Base-by-base conservation (phyloP, 495 filamentous ascomycete genomes). In the Tuber umbilicatum region DNA sequence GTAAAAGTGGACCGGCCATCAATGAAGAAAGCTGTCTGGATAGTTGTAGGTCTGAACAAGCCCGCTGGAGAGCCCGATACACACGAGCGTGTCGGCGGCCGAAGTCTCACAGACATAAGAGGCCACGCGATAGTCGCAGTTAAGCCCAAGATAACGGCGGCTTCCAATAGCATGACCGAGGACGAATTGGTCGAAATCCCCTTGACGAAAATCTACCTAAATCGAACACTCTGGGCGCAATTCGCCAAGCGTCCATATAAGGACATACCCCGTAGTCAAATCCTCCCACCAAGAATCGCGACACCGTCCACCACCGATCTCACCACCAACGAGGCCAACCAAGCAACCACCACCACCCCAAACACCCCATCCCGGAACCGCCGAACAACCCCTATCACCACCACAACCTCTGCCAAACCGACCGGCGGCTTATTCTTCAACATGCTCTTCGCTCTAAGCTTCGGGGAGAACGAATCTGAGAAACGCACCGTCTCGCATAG, bases 401-500 rank as follows among this genome's bases (percentile, higher is more conserved):
- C 70, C 35, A 27, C n/a, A n/a, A 38, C n/a, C 16, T 37, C 55
- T 16, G 21, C 55, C 12, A 69, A 64, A 37, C 37, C 76, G 42
- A 69, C 69, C 35, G 69, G 64, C 2, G 76, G 79, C 21, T 21
- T 81, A 16, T 81, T 81, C 37, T 67, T 71, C 12, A 73, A 73
- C n/a, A 82, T 82, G 81, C 68, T 82, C 2, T 82, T 82, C 68
- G 73, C 75, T 0, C 70, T 82, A n/a, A 72, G 70, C 27, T 82
- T 80, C 40, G 78, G 80, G 21, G 72, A 74, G 6, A 75, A 81
- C 27, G 80, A 82, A n/a, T 69, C 55, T 35, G 47, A 72, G 3
- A 78, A 78, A 38, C 73, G 71, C 17, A 45, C 60, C 2, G 43
- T 76, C 27, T 23, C 70, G 19, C 23, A 42, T 12, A 76, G 70